A percentile compares a stretch with the other conserved stretches of the same genome.
These are phyloP conservation scores for Nicotiana obtusifolia DNA, from an alignment of 257 asterid genomes.

Conservation along the genomic window DNA sequence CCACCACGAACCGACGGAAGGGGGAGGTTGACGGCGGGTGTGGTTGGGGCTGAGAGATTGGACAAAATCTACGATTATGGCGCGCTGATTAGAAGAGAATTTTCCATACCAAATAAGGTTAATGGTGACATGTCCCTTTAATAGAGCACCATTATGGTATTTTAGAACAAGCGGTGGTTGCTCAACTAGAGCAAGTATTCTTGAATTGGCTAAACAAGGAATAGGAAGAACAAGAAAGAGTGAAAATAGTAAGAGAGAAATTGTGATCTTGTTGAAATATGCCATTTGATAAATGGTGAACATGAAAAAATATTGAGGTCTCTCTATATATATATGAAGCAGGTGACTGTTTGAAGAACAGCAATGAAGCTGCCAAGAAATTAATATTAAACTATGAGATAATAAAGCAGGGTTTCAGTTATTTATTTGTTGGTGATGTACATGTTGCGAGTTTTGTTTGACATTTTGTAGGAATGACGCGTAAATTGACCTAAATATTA, in stretches of 20 bases:
- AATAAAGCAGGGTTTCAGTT: too few relatives aligned
- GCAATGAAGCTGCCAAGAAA: too few relatives aligned
- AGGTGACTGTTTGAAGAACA: too few relatives aligned
- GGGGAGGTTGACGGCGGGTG: constrained; percentile 7
- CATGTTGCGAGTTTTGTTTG: neutral
- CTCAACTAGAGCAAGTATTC: constrained; percentile 17
- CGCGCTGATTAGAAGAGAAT: constrained; percentile 27
- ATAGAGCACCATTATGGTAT: constrained; percentile 30
- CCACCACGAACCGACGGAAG: constrained; percentile 36
- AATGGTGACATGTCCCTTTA: constrained; percentile 30
- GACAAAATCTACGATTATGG: constrained; percentile 30
- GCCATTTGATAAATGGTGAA: neutral
- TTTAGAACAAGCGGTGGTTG: constrained; percentile 28
- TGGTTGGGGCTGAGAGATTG: constrained; percentile 16
- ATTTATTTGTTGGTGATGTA: neutral
- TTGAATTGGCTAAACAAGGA: neutral
- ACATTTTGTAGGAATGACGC: neutral
- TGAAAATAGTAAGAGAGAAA: neutral
- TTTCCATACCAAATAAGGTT: constrained; percentile 43
- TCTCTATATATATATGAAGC: too few relatives aligned
- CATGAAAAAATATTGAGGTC: too few relatives aligned
- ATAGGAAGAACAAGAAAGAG: neutral
- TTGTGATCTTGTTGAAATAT: neutral
- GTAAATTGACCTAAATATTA: neutral
- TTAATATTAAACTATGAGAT: too few relatives aligned